Base-by-base conservation (phyloP, 495 filamentous ascomycete genomes). In the Entonaema liquescens region DNA sequence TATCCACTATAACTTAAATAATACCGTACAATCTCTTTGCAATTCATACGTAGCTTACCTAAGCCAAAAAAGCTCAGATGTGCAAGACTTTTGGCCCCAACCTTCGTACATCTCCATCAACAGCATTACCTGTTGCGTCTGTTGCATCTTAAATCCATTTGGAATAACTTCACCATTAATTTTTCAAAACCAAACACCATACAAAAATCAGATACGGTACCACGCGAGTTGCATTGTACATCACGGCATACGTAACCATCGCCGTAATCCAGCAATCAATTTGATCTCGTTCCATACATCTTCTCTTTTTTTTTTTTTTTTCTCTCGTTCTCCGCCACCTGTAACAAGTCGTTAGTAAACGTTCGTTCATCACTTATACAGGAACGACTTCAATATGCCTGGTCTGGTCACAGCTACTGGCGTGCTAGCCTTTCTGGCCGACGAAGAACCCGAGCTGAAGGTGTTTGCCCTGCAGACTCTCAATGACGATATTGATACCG, bases 381-480 rank as follows among this genome's bases (percentile, higher is more conserved):
- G 5, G 12, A 38, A 11, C 47, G 52, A 35, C 52, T 59, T 29
- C 75, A 84, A 76, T 21, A 99, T 99, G 95, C 92, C 95, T 78
- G 94, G 92, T 78, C 85, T 99, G 75, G 92, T 93, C 74, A 97
- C 96, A 60, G 96, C 95, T 67, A 92, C 92, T 62, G 96, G 96
- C 76, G 89, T 99, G 42, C 89, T 99, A 76, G 95, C 94, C 80
- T 97, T 98, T 80, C 88, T 99, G 52, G 91, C 93, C 70, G 96
- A 99, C 78, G 92, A 95, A 56, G 95, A 98, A 81, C 86, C 90
- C 23, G 92, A 95, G 83, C 88, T 99, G 75, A 93, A 91, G 83
- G 89, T 93, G 74, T 98, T 97, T 79, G 96, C 96, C 62, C 85
- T 99, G 76, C 90, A 95, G 84, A 93, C 91, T 66, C 87, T 98